Evolutionary conservation across 176 grass and related monocot species (phyloP), one percentile per base, ranked within the genome.

Genomic region (Alopecurus myosuroides): DNA sequence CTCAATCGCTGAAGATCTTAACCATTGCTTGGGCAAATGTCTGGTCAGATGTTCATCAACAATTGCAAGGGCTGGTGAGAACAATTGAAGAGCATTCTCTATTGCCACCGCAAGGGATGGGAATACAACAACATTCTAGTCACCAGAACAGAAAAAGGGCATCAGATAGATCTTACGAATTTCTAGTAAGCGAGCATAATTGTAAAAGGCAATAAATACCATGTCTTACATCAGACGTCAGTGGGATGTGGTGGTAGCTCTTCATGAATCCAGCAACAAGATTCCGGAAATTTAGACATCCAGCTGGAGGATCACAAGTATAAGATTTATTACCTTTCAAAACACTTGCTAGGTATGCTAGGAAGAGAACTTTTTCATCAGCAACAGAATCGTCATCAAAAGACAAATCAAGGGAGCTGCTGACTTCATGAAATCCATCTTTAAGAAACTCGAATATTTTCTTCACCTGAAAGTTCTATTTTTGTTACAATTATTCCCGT

Each of bases 191-290:
- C 28, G 11, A 63, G 66, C 25, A 29, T 33, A 70, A 44, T 11
- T 79, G 52, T 79, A 62, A 35, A 35, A 35, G 34, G 34, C 34
- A 35, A 35, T 35, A n/a, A n/a, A n/a, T n/a, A 84, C n/a, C 14
- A 80, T 18, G 37, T 70, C 93, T 92, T 91, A 99, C 97, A 89
- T 99, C 88, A 77, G 89, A 77, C 88, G 70, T 86, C 74, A 99
- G 79, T 63, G 97, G 97, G 82, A 99, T 90, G 67, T 90, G 93
- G 88, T 99, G 91, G 78, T 99, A 99, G 85, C 92, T 94, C 86
- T 99, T 99, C 97, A 99, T 99, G 87, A 92, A 96, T 77, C 91
- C 89, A 81, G 97, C 91, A 86, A 99, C 87, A 82, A 93, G 91
- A 83, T 85, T 96, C 40, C 97, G 78, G 52, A 99, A 99, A 25